Evolutionary conservation across 179 eudicot genomes (phyloP), one percentile per base, ranked within the genome.

Genomic region (Sideroxylon spinosum): DNA sequence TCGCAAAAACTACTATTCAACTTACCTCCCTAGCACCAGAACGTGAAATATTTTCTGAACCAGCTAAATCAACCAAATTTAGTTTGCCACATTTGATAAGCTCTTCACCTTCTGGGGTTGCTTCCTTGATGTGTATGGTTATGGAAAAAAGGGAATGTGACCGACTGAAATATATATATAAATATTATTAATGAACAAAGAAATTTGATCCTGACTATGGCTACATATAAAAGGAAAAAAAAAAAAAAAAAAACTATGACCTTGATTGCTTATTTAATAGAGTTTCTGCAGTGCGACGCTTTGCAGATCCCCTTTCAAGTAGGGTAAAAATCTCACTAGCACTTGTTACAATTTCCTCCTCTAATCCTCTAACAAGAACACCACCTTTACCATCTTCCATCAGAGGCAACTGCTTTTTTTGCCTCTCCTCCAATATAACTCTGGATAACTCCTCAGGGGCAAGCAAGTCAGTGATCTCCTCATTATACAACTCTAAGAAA

Each of bases 301-400:
- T 95, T 28, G 98, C 93, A 71, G 99, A 95, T 16, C 99, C 99
- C 82, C 99, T 89, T 85, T 95, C 99, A 73, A 95, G 97, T 80
- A 95, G 88, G 32, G 94, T 92, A 78, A 94, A 95, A 37, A 95
- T 95, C 87, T 95, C 99, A 83, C 77, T 87, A 23, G 97, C 93
- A 86, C 90, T 94, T 32, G 97, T 88, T 16, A 95, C 99, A 78
- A 95, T 95, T 87, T 95, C 99, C 87, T 95, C 99, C 71, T 95
- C 99, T 63, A 95, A 82, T 25, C 99, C 99, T 89, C 97, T 88
- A 6, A 95, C 99, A 73, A 95, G 91, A 74, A 95, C 99, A 6
- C 99, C 99, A 16, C 99, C 98, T 84, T 95, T 95, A 59, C 99
- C 99, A 83, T 95, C 99, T 82, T 95, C 99, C 99, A 95, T 95